Evolutionary conservation across 2,329 filamentous ascomycete genomes (phyloP).

Genomic region (Exophiala xenobiotica): DNA sequence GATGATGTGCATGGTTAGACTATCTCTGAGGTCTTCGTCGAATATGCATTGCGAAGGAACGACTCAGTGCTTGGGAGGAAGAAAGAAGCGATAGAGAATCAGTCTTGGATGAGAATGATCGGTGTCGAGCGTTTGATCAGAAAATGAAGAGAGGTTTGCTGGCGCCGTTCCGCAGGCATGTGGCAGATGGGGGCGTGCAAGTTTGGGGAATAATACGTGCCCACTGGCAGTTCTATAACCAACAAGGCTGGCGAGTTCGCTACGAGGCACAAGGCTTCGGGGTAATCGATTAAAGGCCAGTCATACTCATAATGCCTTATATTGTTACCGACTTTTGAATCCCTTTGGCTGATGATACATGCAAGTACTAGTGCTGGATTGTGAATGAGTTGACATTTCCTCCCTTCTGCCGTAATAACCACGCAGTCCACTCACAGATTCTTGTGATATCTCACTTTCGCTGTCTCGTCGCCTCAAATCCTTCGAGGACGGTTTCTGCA

Average conservation of each 20-base stretch:
- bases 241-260: too few species aligned
- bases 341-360: conserved; percentile 13
- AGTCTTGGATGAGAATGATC: too few species aligned
- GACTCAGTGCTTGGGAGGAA: too few species aligned
- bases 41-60: conserved; percentile 14
- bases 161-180: background rate
- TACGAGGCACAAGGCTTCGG: too few species aligned
- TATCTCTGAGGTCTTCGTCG: conserved; percentile 17
- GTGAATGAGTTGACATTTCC: conserved; percentile 16
- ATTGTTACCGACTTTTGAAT: conserved; percentile 14
- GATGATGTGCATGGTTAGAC: conserved; percentile 70
- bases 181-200: too few species aligned
- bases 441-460: conserved; percentile 30
- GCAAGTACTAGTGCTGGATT: conserved; percentile 13
- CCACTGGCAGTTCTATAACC: background rate
- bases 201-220: too few species aligned
- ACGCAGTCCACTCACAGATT: background rate
- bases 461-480: conserved; percentile 47
- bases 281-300: background rate
- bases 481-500: conserved; percentile 49
- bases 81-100: too few species aligned
- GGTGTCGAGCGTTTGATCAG: too few species aligned
- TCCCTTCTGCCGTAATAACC: background rate
- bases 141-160: too few species aligned
- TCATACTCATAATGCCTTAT: conserved; percentile 5